Evolutionary conservation across 148 eudicot species (phyloP).

Genomic region (Selenicereus undatus): DNA sequence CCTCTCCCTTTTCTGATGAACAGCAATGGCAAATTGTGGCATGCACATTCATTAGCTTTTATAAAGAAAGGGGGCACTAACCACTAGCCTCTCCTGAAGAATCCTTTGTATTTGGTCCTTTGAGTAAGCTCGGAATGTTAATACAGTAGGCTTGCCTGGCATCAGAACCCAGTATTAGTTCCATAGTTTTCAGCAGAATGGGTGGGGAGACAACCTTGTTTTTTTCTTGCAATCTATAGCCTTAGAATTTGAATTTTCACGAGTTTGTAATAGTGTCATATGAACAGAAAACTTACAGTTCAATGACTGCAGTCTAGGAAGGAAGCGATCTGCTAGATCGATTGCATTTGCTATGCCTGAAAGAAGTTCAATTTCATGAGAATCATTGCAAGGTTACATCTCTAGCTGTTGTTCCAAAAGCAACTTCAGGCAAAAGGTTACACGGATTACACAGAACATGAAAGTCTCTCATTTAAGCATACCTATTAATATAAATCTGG

Average conservation of each 20-base stretch:
- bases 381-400: not conserved
- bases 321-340: constrained; percentile 88
- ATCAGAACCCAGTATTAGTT: constrained; percentile 17
- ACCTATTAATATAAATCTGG: constrained; percentile 81
- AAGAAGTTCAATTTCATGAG: constrained; percentile 22
- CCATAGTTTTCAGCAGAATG: constrained; percentile 2
- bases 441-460: not conserved
- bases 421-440: not conserved
- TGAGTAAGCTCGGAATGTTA: constrained; percentile 84
- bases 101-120: constrained; percentile 80
- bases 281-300: constrained; percentile 52
- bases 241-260: not conserved
- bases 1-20: not conserved
- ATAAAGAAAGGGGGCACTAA: constrained; percentile 25
- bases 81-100: constrained; percentile 64
- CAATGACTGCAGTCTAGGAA: constrained; percentile 73
- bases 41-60: not conserved
- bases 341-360: constrained; percentile 90
- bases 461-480: constrained; percentile 7
- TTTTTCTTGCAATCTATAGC: not conserved
- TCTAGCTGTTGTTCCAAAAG: not conserved
- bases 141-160: constrained; percentile 72
- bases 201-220: not conserved
- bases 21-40: not conserved
- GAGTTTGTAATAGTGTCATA: not conserved